A percentile compares a stretch with the other conserved stretches of the same genome.
Conservation (phyloP, 225 moss, liverwort and hornwort species). For the Thuidium tamariscinum region DNA sequence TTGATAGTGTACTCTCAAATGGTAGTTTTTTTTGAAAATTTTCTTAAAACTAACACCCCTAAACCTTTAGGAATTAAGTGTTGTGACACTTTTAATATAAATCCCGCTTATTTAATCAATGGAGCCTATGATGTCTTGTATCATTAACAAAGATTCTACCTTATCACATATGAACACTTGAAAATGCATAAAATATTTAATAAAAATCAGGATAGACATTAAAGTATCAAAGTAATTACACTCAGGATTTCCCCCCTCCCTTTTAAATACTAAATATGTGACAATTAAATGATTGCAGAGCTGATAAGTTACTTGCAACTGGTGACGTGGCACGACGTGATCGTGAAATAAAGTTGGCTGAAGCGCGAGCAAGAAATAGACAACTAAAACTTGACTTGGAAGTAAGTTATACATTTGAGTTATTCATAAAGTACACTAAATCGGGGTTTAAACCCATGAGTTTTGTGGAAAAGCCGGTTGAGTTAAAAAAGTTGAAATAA, state of each 20-base stretch:
- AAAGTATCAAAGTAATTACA: background rate
- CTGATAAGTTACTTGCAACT: slow-evolving; percentile 47
- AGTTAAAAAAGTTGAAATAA: too few relatives aligned
- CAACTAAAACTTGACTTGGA: slow-evolving; percentile 42
- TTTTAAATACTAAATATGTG: background rate
- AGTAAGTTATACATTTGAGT: too few relatives aligned
- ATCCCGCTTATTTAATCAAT: background rate
- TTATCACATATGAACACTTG: too few relatives aligned
- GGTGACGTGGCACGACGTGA: slow-evolving; percentile 37
- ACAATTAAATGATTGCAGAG: slow-evolving; percentile 1
- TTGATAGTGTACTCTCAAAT: background rate
- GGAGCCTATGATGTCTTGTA: too few relatives aligned
- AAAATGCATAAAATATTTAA: background rate
- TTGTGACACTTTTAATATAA: background rate
- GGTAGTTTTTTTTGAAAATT: background rate
- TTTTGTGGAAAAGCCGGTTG: too few relatives aligned
- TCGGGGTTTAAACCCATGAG: too few relatives aligned
- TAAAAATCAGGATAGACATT: too few relatives aligned
- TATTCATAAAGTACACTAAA: too few relatives aligned
- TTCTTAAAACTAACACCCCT: background rate
- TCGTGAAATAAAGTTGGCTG: slow-evolving; percentile 28
- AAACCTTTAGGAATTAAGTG: fast-evolving
- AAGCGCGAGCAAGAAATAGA: slow-evolving; percentile 18
- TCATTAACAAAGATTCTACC: background rate
- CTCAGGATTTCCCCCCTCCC: background rate